phyloP scores from a whole-genome alignment of 2,329 filamentous ascomycete genomes.

The Cladosporium colombiae region DNA sequence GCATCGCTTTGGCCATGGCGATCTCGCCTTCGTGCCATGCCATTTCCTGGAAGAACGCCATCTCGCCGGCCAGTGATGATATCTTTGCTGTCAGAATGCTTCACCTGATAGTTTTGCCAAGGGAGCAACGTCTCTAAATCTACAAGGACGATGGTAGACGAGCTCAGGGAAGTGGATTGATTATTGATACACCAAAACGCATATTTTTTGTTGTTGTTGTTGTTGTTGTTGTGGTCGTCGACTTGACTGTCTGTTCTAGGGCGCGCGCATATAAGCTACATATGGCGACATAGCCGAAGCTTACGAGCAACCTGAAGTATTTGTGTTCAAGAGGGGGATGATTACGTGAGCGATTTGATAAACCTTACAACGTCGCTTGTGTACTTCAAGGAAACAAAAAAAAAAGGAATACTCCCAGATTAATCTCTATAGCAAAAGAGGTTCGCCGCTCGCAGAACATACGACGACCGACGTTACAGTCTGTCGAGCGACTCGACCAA shows the following conservation, averaged over 20 bases:
- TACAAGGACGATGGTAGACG: neutral
- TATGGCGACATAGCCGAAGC: neutral
- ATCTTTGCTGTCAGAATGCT: neutral
- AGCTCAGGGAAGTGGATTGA: neutral
- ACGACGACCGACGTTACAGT: neutral
- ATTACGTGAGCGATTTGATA: neutral
- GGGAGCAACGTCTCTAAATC: neutral
- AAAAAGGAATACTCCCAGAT: neutral
- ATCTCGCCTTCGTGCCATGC: slow-evolving; percentile 68
- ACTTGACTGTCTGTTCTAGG: neutral
- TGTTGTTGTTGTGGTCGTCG: neutral
- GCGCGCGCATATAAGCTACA: neutral
- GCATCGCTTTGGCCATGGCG: slow-evolving; percentile 64
- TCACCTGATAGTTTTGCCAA: neutral
- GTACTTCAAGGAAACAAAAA: neutral
- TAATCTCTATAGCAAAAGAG: neutral
- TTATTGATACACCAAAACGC: neutral
- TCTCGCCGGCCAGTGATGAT: slow-evolving; percentile 24
- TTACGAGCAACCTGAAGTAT: neutral
- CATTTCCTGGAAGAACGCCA: slow-evolving; percentile 48
- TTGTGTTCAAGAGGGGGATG: neutral
- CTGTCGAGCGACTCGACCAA: neutral
- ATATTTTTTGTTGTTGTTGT: neutral
- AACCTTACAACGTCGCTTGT: neutral
- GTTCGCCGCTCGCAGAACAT: too few relatives aligned